A percentile compares a stretch with the other conserved stretches of the same genome.
Evolutionary conservation across 1,139 yeast species (phyloP).

Genomic region (Zygosaccharomyces pseudobailii): DNA sequence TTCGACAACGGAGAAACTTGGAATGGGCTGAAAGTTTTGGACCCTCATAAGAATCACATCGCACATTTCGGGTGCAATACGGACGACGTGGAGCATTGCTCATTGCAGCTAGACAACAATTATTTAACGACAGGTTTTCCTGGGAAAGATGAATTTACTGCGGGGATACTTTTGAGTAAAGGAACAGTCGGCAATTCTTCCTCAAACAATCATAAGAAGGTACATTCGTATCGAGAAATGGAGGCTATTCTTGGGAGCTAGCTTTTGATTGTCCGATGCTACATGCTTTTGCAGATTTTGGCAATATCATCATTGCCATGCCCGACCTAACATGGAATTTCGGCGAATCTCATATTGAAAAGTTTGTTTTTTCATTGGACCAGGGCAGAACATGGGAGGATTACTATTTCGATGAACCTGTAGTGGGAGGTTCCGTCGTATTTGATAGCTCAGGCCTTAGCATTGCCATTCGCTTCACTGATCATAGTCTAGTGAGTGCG

Average conservation of each 20-base stretch:
- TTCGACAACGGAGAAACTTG: conserved; percentile 65
- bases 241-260: conserved; percentile 66
- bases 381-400: conserved; percentile 67
- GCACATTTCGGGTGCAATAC: conserved; percentile 53
- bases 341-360: conserved; percentile 13
- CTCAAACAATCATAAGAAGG: conserved; percentile 28
- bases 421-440: conserved; percentile 45
- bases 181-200: conserved; percentile 48
- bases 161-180: conserved; percentile 62
- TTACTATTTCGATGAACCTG: conserved; percentile 42
- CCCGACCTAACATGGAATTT: conserved; percentile 16
- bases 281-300: conserved; percentile 73
- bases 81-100: conserved; percentile 54
- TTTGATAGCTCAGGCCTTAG: conserved; percentile 70
- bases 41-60: conserved; percentile 34
- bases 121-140: conserved; percentile 13
- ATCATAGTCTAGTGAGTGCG: not conserved
- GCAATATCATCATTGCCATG: conserved; percentile 65
- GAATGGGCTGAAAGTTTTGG: conserved; percentile 47
- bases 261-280: conserved; percentile 52
- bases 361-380: conserved; percentile 58
- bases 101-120: conserved; percentile 18
- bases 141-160: conserved; percentile 53
- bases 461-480: conserved; percentile 50
- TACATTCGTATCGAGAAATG: conserved; percentile 70